These are phyloP conservation scores for Neurospora intermedia DNA, from an alignment of 495 filamentous ascomycete species.

Conservation along the genomic window DNA sequence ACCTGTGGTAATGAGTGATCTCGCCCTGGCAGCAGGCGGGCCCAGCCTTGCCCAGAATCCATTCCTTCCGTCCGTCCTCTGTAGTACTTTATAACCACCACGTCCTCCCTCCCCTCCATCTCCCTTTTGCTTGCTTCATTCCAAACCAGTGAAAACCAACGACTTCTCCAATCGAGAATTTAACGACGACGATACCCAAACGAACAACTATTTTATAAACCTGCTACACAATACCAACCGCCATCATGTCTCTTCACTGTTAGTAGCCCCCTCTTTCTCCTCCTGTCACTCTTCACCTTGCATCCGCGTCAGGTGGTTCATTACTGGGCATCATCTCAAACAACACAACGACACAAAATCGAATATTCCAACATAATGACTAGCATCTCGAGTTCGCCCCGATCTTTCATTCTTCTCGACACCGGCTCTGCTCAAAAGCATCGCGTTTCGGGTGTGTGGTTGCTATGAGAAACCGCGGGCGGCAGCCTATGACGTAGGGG, in stretches of 20 bases:
- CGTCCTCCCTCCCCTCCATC: background rate
- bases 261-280: slow-evolving; percentile 16
- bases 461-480: background rate
- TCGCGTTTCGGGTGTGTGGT: background rate
- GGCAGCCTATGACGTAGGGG: background rate
- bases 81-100: slow-evolving; percentile 10
- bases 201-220: background rate
- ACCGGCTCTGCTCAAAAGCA: background rate
- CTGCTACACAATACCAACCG: slow-evolving; percentile 5
- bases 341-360: background rate
- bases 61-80: background rate
- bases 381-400: background rate
- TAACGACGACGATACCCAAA: background rate
- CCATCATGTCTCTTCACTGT: slow-evolving; percentile 51
- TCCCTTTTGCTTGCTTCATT: slow-evolving; percentile 3
- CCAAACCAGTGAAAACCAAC: slow-evolving; percentile 2
- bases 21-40: background rate
- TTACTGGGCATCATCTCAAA: background rate
- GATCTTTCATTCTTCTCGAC: background rate
- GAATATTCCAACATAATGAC: background rate
- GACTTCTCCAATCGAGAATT: background rate
- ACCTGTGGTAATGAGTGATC: background rate
- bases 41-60: background rate
- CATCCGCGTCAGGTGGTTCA: background rate
- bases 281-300: background rate